Base-by-base conservation (phyloP, 352 stramenopile species). In the Phytopythium litorale region DNA sequence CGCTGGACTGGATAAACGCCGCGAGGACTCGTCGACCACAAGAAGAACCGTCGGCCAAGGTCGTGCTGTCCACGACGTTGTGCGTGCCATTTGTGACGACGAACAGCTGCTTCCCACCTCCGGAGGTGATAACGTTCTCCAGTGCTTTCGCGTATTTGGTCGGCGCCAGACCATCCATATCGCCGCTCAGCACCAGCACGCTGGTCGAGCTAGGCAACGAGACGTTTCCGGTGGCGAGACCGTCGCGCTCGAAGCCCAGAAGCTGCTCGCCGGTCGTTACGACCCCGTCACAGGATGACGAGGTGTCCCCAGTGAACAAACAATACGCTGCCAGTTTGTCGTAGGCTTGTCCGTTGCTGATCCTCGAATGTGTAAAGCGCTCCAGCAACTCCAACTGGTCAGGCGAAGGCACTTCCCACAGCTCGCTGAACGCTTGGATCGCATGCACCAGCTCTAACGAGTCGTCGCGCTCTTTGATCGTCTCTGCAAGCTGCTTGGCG, bases 401-500 rank as follows among this genome's bases (percentile, higher is more conserved):
- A 1, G 81, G 79, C 25, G 79, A 67, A 4, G 82, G 82, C 0
- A 35, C 49, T 35, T 94, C 82, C 84, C 84, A 94, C 28, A 94
- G 67, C 63, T 94, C 84, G 15, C 77, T 92, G 59, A 91, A 91
- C 50, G 75, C 66, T 60, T 89, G 84, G 21, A 92, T 58, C 11
- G 78, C 79, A 61, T 76, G 83, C 23, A 91, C 56, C 19, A 91
- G 58, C 51, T 81, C 66, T 3, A 72, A 72, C 0, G 50, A 67
- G 13, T 63, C 46, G 2, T 50, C 37, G 9, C 51, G 45, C 3
- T 63, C 48, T 7, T 49, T 15, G 7, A 64, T 46, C 19, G 55
- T 48, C 32, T 63, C 35, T 5, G 72, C 69, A 4, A 81, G 62
- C 1, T 52, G 38, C 7, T 65, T 62, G 12, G 86, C 63, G 32